These are phyloP conservation scores for Aspergillus bridgeri DNA, from an alignment of 495 filamentous ascomycete genomes.

Conservation along the genomic window DNA sequence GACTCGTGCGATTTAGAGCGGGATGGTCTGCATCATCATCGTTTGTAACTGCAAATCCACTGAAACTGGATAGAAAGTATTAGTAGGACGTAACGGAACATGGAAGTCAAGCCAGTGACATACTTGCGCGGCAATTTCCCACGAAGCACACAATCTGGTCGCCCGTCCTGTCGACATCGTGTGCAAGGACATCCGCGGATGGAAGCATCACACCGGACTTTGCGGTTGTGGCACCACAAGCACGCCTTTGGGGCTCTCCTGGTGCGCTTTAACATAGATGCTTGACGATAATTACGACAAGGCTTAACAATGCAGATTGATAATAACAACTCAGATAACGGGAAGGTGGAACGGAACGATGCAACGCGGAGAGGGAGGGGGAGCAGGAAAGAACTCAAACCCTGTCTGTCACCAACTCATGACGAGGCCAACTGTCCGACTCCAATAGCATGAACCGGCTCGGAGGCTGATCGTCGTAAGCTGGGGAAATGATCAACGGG, in stretches of 20 bases:
- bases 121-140: conserved; percentile 26
- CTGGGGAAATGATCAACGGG: background rate
- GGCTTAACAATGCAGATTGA: background rate
- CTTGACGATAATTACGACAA: background rate
- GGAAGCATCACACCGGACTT: conserved; percentile 50
- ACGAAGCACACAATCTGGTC: conserved; percentile 35
- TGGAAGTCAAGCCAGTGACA: conserved; percentile 10
- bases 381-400: background rate
- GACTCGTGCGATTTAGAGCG: background rate
- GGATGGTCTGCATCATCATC: background rate
- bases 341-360: background rate
- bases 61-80: background rate
- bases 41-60: background rate
- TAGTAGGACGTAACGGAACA: background rate
- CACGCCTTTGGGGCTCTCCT: conserved; percentile 45
- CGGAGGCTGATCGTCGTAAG: background rate
- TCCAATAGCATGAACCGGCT: background rate
- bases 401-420: background rate
- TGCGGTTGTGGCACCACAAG: conserved; percentile 47
- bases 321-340: background rate
- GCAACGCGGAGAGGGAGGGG: background rate
- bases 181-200: conserved; percentile 47
- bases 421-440: background rate
- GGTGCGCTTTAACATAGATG: conserved; percentile 27
- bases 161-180: conserved; percentile 45